Conservation (phyloP, 1,139 yeast species). For the Debaryomycetaceae sp. region DNA sequence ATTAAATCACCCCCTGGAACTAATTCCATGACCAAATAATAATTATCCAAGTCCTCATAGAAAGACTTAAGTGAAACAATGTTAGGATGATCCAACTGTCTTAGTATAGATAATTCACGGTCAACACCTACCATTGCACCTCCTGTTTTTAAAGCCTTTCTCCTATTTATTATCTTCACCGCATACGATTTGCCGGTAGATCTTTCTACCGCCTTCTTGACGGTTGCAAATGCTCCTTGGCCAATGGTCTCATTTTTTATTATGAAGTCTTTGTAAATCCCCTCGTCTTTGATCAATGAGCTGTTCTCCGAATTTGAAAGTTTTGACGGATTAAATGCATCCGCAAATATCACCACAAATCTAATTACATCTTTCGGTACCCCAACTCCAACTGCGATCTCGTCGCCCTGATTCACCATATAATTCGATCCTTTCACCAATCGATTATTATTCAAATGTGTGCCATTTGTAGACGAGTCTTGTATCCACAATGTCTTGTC, state of each 20-base stretch:
- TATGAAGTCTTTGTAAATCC: constrained; percentile 72
- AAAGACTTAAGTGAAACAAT: constrained; percentile 80
- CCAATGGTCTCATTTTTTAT: constrained; percentile 84
- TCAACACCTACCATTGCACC: constrained; percentile 63
- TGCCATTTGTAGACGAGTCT: constrained; percentile 85
- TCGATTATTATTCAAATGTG: constrained; percentile 72
- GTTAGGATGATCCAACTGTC: constrained; percentile 76
- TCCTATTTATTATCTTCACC: constrained; percentile 80
- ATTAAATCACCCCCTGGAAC: constrained; percentile 97
- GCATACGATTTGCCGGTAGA: constrained; percentile 83
- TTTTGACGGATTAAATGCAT: constrained; percentile 36
- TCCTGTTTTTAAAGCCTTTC: constrained; percentile 73
- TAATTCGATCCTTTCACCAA: constrained; percentile 79
- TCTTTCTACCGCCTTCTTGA: constrained; percentile 84
- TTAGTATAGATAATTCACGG: constrained; percentile 77
- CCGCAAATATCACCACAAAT: constrained; percentile 65
- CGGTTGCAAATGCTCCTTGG: constrained; percentile 96
- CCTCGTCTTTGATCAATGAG: constrained; percentile 31
- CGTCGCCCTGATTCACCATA: constrained; percentile 87
- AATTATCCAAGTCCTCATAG: constrained; percentile 76
- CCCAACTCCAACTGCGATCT: constrained; percentile 86
- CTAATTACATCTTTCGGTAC: constrained; percentile 72
- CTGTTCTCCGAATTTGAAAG: constrained; percentile 16
- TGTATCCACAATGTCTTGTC: constrained; percentile 61
- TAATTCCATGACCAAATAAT: constrained; percentile 90